These are phyloP conservation scores for Candida awuae DNA, from an alignment of 805 yeast species.

Conservation along the genomic window DNA sequence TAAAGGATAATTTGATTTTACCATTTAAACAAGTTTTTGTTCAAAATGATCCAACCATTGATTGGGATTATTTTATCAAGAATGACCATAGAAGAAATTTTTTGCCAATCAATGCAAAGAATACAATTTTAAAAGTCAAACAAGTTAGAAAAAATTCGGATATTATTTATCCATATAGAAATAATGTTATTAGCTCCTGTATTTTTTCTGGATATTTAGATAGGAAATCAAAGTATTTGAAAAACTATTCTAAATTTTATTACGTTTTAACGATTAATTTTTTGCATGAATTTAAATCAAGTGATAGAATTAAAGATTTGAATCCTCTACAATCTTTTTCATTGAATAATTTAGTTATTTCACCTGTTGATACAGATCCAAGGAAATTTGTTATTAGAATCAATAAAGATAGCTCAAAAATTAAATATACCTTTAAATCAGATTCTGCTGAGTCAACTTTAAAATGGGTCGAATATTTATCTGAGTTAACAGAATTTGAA, in stretches of 20 bases:
- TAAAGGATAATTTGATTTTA: slow-evolving; percentile 44
- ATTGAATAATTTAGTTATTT: slow-evolving; percentile 28
- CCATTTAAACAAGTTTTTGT: slow-evolving; percentile 44
- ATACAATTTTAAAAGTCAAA: slow-evolving; percentile 26
- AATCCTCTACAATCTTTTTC: slow-evolving; percentile 35
- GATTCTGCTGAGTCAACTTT: slow-evolving; percentile 35
- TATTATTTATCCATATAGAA: slow-evolving; percentile 45
- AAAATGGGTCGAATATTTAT: slow-evolving; percentile 50
- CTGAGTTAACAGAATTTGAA: slow-evolving; percentile 42
- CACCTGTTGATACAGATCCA: slow-evolving; percentile 29
- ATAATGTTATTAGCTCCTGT: slow-evolving; percentile 41
- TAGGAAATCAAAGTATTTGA: slow-evolving; percentile 53
- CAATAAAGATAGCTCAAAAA: slow-evolving; percentile 20
- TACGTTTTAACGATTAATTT: slow-evolving; percentile 62
- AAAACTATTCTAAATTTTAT: slow-evolving; percentile 54
- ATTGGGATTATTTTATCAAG: slow-evolving; percentile 61
- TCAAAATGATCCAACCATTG: slow-evolving; percentile 51
- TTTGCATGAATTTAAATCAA: slow-evolving; percentile 56
- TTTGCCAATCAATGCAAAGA: slow-evolving; percentile 29
- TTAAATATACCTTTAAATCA: slow-evolving; percentile 36
- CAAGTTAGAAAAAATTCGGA: slow-evolving; percentile 42
- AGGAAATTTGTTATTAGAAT: slow-evolving; percentile 34
- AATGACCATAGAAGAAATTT: slow-evolving; percentile 36
- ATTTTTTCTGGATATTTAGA: slow-evolving; percentile 53
- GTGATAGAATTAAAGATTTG: slow-evolving; percentile 48